Percentiles rank a stretch among this genome's conserved stretches.
Conservation (phyloP, 805 yeast species). For the Tetrapisispora fleetii region DNA sequence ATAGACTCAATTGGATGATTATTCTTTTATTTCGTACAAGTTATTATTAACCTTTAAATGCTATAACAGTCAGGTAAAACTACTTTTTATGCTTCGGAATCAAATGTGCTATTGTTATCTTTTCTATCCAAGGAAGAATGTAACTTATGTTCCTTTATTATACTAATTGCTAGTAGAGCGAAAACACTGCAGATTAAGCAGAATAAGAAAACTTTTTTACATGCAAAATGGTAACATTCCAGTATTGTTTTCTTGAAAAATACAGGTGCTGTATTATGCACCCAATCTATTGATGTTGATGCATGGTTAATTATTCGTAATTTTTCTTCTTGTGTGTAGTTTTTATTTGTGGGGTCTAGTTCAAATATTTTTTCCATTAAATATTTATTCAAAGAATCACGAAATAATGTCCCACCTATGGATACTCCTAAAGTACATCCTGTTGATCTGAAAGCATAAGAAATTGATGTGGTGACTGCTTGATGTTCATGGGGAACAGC, state of each 20-base stretch:
- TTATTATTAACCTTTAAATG: no score
- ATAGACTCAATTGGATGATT: no score
- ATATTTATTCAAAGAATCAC: conserved; percentile 30
- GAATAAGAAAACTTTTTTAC: conserved; percentile 45
- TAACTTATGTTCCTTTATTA: conserved; percentile 49
- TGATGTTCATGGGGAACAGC: conserved; percentile 60
- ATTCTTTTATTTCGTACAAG: no score
- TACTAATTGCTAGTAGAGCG: conserved; percentile 32
- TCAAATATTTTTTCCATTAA: conserved; percentile 26
- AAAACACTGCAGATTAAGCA: conserved; percentile 21
- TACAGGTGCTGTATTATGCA: conserved; percentile 41
- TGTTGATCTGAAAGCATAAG: conserved; percentile 77
- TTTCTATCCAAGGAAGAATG: conserved; percentile 37
- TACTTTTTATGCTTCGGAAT: no score
- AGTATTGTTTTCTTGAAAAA: conserved; percentile 38
- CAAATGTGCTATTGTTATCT: not conserved
- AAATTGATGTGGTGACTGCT: conserved; percentile 82
- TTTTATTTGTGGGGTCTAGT: conserved; percentile 22
- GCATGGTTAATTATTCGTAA: conserved; percentile 41
- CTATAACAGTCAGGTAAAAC: no score
- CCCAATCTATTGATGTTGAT: conserved; percentile 45
- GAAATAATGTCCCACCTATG: conserved; percentile 54
- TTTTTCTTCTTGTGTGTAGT: conserved; percentile 33
- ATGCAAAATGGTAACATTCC: conserved; percentile 43
- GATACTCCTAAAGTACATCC: conserved; percentile 82